Evolutionary conservation across 768 basidiomycete genomes (phyloP), one percentile per base, ranked within the genome.

Genomic region (Pseudohyphozyma bogoriensis): DNA sequence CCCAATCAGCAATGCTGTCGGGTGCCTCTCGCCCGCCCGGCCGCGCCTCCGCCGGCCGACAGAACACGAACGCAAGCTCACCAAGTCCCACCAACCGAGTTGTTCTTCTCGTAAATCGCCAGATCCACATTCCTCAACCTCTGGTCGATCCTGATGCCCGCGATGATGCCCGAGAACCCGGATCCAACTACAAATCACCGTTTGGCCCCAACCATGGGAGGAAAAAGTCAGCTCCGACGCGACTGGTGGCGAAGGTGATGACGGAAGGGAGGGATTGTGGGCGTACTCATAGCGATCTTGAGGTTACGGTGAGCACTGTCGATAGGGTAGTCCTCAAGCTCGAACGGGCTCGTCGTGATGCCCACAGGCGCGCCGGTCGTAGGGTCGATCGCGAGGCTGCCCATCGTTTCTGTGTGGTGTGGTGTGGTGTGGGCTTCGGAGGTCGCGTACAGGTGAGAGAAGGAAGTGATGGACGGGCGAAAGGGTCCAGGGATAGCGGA

Each of bases 21-120:
- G 20, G 33, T 33, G 36, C n/a, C n/a, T n/a, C n/a, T n/a, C n/a
- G n/a, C n/a, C n/a, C n/a, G n/a, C n/a, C n/a, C n/a, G n/a, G 39
- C 39, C 12, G 12, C 39, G 39, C 39, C 22, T 40, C 39, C 11
- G 40, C 28, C 53, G 33, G 24, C 49, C 36, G 15, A 20, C n/a
- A n/a, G n/a, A n/a, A n/a, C n/a, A n/a, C n/a, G 29, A 33, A 26
- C 1, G 31, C n/a, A 12, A 31, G 55, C 69, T n/a, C 35, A 68
- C 83, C 83, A 85, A 4, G 82, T 79, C 3, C 83, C 83, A 13
- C 83, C 83, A 28, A 85, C 74, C 2, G 78, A 79, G n/a, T 76
- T 72, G 53, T 79, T 77, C 58, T 81, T 80, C 57, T 85, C 83
- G 68, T 83, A 84, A 20, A 84, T 78, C 0, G 77, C 77, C 7